Conservation (phyloP, 192 early-diverging fungal species). For the Backusella liffmaniae region DNA sequence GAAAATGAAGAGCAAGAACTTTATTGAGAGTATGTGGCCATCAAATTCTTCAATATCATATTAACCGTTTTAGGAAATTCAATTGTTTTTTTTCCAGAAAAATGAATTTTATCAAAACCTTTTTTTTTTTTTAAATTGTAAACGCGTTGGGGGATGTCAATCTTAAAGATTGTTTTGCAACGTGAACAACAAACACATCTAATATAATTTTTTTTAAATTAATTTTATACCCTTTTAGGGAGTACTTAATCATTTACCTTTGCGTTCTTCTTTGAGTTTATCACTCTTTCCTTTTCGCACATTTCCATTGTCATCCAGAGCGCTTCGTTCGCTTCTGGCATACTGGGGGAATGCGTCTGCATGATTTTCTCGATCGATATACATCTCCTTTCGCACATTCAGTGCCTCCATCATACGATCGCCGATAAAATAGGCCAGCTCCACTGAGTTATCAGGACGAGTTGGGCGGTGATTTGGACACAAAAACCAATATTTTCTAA, state of each 20-base stretch:
- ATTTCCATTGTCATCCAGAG: background rate
- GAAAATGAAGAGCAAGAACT: no score
- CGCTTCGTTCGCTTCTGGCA: background rate
- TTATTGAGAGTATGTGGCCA: background rate
- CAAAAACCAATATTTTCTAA: slow-evolving; percentile 31
- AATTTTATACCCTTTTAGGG: background rate
- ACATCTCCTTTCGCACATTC: slow-evolving; percentile 26
- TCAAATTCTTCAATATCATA: background rate
- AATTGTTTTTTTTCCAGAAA: background rate
- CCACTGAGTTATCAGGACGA: slow-evolving; percentile 27
- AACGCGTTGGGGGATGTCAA: slow-evolving; percentile 7
- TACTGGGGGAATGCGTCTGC: slow-evolving; percentile 12
- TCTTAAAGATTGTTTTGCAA: background rate
- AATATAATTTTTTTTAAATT: background rate
- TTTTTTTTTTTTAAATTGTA: background rate
- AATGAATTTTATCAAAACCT: background rate
- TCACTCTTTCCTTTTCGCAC: background rate
- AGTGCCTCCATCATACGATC: slow-evolving; percentile 14
- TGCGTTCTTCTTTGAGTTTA: background rate
- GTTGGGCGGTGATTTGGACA: slow-evolving; percentile 24
- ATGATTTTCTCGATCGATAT: slow-evolving; percentile 18
- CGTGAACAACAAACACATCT: background rate
- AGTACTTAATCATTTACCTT: background rate
- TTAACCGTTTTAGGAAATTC: background rate
- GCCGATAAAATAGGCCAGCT: slow-evolving; percentile 17